Base-by-base conservation (phyloP, 164 flowering plant species). In the Vitis labrusca region DNA sequence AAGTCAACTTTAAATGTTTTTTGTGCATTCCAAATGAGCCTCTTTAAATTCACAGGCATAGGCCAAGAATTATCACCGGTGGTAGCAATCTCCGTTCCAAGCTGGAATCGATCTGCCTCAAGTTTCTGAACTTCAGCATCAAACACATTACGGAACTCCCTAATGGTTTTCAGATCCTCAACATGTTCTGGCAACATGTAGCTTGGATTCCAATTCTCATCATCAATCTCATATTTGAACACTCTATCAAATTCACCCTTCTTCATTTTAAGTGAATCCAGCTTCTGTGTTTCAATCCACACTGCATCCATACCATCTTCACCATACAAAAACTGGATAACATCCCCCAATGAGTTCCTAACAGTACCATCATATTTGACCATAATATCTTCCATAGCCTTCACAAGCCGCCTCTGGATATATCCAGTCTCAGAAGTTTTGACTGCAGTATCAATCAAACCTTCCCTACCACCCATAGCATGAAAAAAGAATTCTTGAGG, bases 401-500 rank as follows among this genome's bases (percentile, higher is more conserved):
- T 96, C 54, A 93, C 98, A 53, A 93, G 83, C 5, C 98, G 89
- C 83, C 98, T 89, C 81, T 95, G 99, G 37, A 95, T 95, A 71
- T 95, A 95, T 11, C 99, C 99, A 67, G 99, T 96, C 81, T 96
- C 98, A 76, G 99, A 96, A 51, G 99, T 96, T 80, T 96, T 96
- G 50, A 96, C 99, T 17, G 99, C 98, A 66, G 99, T 95, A 78
- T 95, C 99, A 59, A 95, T 95, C 47, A 95, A 85, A 87, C 99
- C 99, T 86, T 95, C 99, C 76, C 99, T 88, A 88, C 99, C 99
- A 80, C 99, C 99, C 99, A 95, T 95, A 29, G 99, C 99, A 79
- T 95, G 99, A 66, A 95, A 95, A 78, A 95, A 93, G 86, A 95
- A 95, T 75, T 95, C 99, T 69, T 96, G 99, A 0, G 99, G 99